phyloP scores from a whole-genome alignment of 2,329 filamentous ascomycete genomes.

The Cryphonectria nitschkei region DNA sequence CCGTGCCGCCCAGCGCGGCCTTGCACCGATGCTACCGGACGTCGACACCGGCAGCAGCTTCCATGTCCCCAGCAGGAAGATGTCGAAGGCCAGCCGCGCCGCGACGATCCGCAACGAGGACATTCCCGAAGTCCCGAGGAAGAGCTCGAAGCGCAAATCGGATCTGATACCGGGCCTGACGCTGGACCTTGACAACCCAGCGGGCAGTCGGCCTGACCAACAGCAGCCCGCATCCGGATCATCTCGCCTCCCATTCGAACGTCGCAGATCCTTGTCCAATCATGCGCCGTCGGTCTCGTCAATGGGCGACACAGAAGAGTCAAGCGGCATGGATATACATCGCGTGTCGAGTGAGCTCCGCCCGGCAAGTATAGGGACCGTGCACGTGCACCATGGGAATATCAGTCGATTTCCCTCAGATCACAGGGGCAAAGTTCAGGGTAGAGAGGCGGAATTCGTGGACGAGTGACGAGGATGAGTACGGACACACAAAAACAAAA shows the following conservation, averaged over 20 bases:
- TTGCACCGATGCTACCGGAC: constrained; percentile 60
- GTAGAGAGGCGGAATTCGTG: constrained; percentile 61
- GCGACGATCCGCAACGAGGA: constrained; percentile 39
- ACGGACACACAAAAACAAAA: neutral
- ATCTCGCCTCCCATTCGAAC: constrained; percentile 60
- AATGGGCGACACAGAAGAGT: constrained; percentile 50
- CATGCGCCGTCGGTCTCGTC: constrained; percentile 57
- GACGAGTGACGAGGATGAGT: constrained; percentile 35
- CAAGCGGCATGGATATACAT: constrained; percentile 35
- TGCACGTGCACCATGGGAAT: constrained; percentile 62
- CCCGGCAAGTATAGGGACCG: constrained; percentile 59
- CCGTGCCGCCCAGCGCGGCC: constrained; percentile 36
- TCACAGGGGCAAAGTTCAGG: constrained; percentile 50
- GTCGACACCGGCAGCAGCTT: constrained; percentile 64
- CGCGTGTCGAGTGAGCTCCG: constrained; percentile 44
- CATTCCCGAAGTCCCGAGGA: constrained; percentile 68
- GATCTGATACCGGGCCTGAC: constrained; percentile 39
- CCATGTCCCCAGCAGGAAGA: constrained; percentile 65
- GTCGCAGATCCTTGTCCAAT: constrained; percentile 54
- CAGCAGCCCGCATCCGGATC: constrained; percentile 35
- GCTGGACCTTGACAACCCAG: constrained; percentile 39
- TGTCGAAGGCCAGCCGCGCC: constrained; percentile 58
- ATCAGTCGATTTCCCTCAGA: constrained; percentile 59
- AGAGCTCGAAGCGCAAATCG: constrained; percentile 70
- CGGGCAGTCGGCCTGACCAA: constrained; percentile 40